Percentiles rank a stretch among this genome's conserved stretches.
Conservation (phyloP, 192 early-diverging fungal species). For the Mortierella antarctica region DNA sequence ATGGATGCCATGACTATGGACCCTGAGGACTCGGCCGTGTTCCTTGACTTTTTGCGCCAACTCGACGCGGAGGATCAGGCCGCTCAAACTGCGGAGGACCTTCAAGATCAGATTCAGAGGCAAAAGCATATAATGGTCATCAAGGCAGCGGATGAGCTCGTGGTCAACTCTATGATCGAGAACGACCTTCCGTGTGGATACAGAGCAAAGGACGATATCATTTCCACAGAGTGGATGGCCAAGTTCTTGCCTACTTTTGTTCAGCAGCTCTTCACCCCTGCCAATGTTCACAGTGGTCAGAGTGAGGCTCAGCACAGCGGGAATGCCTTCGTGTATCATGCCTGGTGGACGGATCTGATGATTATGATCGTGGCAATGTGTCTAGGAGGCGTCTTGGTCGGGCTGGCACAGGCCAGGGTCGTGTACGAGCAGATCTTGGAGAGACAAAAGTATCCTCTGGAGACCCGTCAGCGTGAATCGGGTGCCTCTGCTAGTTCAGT, state of each 20-base stretch:
- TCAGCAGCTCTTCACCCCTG: background rate
- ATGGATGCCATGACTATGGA: conserved; percentile 49
- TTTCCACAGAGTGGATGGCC: too few relatives aligned
- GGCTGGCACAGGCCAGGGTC: conserved; percentile 22
- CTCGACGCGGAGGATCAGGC: conserved; percentile 23
- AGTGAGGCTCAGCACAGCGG: background rate
- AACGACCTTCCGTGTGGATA: conserved; percentile 13
- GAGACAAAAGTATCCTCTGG: background rate
- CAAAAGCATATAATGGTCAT: background rate
- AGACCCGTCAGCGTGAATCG: background rate
- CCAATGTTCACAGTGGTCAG: background rate
- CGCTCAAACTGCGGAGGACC: background rate
- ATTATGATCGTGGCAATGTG: conserved; percentile 29
- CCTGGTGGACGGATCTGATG: conserved; percentile 31
- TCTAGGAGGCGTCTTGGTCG: conserved; percentile 26
- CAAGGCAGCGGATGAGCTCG: conserved; percentile 5
- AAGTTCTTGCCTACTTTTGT: background rate
- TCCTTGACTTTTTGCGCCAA: conserved; percentile 29
- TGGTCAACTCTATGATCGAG: conserved; percentile 19
- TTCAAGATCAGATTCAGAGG: background rate
- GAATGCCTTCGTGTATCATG: conserved; percentile 21
- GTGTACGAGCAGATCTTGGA: conserved; percentile 11
- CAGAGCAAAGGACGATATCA: background rate
- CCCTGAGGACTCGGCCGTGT: conserved; percentile 53
- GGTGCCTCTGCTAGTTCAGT: too few relatives aligned